These are phyloP conservation scores for Vanrija sp. DNA, from an alignment of 1,284 basidiomycete genomes.

Conservation along the genomic window DNA sequence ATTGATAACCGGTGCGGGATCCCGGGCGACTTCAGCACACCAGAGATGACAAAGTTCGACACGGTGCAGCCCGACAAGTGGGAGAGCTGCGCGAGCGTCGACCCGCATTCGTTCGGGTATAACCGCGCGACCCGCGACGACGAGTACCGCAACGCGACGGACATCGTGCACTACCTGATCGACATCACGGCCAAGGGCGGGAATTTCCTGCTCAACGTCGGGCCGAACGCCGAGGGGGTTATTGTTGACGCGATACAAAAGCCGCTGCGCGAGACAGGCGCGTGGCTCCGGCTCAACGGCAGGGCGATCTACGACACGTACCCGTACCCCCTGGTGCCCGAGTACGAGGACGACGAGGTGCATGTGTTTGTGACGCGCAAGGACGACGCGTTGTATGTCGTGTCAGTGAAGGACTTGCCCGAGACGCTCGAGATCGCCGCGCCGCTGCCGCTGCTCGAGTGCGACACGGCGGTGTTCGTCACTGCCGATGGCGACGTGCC, in stretches of 20 bases:
- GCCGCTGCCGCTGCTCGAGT: slow-evolving; percentile 53
- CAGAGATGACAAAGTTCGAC: slow-evolving; percentile 57
- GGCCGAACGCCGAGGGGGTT: slow-evolving; percentile 57
- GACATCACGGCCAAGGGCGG: slow-evolving; percentile 52
- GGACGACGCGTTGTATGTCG: slow-evolving; percentile 55
- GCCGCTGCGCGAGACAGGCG: slow-evolving; percentile 55
- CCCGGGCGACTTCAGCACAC: slow-evolving; percentile 56
- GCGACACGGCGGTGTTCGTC: slow-evolving; percentile 53
- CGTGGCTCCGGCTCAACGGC: slow-evolving; percentile 56
- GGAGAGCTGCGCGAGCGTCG: slow-evolving; percentile 53
- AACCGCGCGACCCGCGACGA: slow-evolving; percentile 51
- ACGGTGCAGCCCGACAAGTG: slow-evolving; percentile 56
- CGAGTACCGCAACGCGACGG: slow-evolving; percentile 55
- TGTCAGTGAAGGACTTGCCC: slow-evolving; percentile 51
- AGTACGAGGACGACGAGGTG: slow-evolving; percentile 39
- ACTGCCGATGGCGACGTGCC: slow-evolving; percentile 9
- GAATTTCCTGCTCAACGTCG: slow-evolving; percentile 55
- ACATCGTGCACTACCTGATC: slow-evolving; percentile 55
- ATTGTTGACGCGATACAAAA: slow-evolving; percentile 54
- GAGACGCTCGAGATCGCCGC: slow-evolving; percentile 36
- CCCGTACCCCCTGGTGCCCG: slow-evolving; percentile 16
- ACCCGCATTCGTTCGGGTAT: slow-evolving; percentile 26
- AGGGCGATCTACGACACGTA: slow-evolving; percentile 55
- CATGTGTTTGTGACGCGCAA: slow-evolving; percentile 57
- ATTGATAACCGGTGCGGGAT: slow-evolving; percentile 56